Evolutionary conservation across 179 eudicot genomes (phyloP), one percentile per base, ranked within the genome.

Genomic region (Sideroxylon spinosum): DNA sequence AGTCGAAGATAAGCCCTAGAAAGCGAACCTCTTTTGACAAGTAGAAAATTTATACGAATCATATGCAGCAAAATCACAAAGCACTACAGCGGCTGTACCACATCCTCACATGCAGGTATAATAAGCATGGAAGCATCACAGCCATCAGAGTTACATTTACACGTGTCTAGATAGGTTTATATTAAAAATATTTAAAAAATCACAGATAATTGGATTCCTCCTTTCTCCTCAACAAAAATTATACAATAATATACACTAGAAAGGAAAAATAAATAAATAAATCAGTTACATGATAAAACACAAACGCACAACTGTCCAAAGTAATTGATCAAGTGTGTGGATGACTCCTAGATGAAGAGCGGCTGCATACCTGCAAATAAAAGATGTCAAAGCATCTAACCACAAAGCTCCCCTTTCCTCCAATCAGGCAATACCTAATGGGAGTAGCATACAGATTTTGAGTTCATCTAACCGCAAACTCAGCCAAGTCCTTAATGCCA

Each of bases 401-500:
- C 57, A 49, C 74, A 48, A 22, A 19, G 20, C 52, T 37, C n/a
- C 52, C 23, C 56, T 49, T 12, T 49, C 32, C 53, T 70, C 28
- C 49, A 29, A 48, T 9, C 57, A 20, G 74, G 48, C n/a, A 7
- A 44, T 29, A 50, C 37, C 19, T 32, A 16, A 68, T 37, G 4
- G 12, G 9, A 44, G 9, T 68, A 68, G 19, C n/a, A 23, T 20
- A 10, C 28, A 48, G 32, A 49, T 19, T 10, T 9, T 22, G 20
- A 9, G 25, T 70, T 70, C 20, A 6, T 23, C 49, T 44, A 29
- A 14, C 74, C 16, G 0, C 44, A 44, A n/a, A 60, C 9, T 75
- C 52, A 46, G 3, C 68, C 20, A 22, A 7, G 19, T 76, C 76
- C 66, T 76, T 62, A 73, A 53, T 17, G 76, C 57, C 70, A 52